Evolutionary conservation across 1,284 basidiomycete genomes (phyloP), one percentile per base, ranked within the genome.

Genomic region (Pisolithus thermaeus): DNA sequence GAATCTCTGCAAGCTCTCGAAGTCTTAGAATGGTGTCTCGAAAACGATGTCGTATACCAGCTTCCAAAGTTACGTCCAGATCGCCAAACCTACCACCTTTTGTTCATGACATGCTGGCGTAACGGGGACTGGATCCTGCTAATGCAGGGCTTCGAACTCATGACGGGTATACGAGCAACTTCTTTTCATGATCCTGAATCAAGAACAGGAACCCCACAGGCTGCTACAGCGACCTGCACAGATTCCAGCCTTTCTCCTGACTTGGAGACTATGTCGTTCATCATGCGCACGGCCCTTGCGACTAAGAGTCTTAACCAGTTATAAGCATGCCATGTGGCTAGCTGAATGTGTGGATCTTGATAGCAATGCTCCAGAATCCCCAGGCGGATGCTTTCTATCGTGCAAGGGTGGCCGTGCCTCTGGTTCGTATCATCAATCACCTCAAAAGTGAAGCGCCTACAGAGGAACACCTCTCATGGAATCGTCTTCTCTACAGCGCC

Each of bases 21-120:
- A 51, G 72, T 67, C 3, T 68, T 90, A 16, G 76, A 85, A 59
- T 86, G 83, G 81, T 81, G 83, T 75, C 61, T 85, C 47, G 66
- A 70, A 51, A 73, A 78, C 51, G 78, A 78, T 58, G 65, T 71
- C 5, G 56, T 61, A 45, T 69, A 57, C 27, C 51, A 69, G 48
- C 69, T 73, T 18, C 70, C 72, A 23, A 71, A 73, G 49, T 70
- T 84, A 36, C 66, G 73, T 49, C 84, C 81, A 1, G 65, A 68
- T 16, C 49, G 69, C 40, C 66, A 68, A n/a, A 79, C 79, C 4
- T 86, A 76, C 65, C 71, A 76, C 54, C 70, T 82, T 28, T 80
- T 80, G 45, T 72, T 87, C 55, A 66, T 69, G 52, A 73, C 77
- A 1, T 87, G 84, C 62, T 78, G 79, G 76, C 73, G 76, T 47